Evolutionary conservation across 306 rosid genomes (phyloP).

Genomic region (Oemleria cerasiformis): DNA sequence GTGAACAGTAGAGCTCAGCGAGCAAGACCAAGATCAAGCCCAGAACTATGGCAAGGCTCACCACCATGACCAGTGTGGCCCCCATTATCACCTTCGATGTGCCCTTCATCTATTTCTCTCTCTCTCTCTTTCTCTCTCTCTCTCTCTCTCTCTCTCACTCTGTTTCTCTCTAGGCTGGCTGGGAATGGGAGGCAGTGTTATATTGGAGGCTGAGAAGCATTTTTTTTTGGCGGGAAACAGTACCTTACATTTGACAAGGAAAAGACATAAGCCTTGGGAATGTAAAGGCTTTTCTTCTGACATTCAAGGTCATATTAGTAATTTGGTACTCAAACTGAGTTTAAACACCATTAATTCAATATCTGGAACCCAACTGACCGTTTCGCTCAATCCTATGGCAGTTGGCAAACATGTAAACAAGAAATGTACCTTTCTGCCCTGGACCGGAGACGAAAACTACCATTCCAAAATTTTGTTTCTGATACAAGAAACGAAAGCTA

Average conservation of each 20-base stretch:
- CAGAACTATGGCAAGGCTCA: constrained; percentile 71
- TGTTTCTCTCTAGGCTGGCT: too few relatives aligned
- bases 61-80: constrained; percentile 80
- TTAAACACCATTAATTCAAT: not conserved
- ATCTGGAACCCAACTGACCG: not conserved
- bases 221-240: constrained; percentile 67
- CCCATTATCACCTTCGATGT: constrained; percentile 86
- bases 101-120: constrained; percentile 62
- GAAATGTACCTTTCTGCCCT: not conserved
- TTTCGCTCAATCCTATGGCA: not conserved
- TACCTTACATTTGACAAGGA: constrained; percentile 22
- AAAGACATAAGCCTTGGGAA: constrained; percentile 41
- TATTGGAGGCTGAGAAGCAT: constrained; percentile 19
- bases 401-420: not conserved
- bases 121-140: constrained; percentile 6
- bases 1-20: constrained; percentile 92
- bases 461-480: not conserved
- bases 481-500: too few relatives aligned
- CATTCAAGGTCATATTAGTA: constrained; percentile 36
- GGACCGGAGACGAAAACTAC: not conserved
- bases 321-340: not conserved
- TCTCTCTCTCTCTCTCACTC: not conserved
- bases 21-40: constrained; percentile 76
- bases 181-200: constrained; percentile 7
- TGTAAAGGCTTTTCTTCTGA: constrained; percentile 39